Percentiles rank a stretch among this genome's conserved stretches.
Conservation (phyloP, 2,329 filamentous ascomycete genomes). For the Cladosporium sphaerospermum region DNA sequence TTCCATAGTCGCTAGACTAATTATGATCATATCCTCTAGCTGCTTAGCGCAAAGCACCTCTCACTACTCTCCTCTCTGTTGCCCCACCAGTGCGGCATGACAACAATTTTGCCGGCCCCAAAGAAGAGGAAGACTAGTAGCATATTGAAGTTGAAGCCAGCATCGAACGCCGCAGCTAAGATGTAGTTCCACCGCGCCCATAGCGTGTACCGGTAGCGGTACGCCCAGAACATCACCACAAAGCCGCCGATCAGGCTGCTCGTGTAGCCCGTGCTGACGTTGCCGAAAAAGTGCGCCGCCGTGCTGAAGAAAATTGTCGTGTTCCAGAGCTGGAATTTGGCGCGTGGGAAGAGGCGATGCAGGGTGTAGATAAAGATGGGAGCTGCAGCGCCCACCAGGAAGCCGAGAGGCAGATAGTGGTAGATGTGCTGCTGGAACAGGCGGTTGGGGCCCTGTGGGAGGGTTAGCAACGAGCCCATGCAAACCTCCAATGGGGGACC, state of each 20-base stretch:
- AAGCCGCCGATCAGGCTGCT: constrained; percentile 49
- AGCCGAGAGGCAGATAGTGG: constrained; percentile 47
- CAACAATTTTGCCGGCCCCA: constrained; percentile 49
- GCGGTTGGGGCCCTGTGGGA: constrained; percentile 37
- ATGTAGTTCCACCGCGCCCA: constrained; percentile 59
- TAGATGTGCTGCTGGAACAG: constrained; percentile 47
- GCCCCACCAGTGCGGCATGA: constrained; percentile 61
- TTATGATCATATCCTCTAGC: no score
- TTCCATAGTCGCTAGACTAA: no score
- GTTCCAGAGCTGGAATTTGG: constrained; percentile 54
- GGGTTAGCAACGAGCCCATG: not conserved
- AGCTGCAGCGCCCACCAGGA: constrained; percentile 44
- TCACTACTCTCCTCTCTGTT: constrained; percentile 52
- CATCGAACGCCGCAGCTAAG: constrained; percentile 55
- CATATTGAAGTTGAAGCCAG: constrained; percentile 57
- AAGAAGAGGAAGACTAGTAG: constrained; percentile 57
- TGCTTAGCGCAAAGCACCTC: constrained; percentile 49
- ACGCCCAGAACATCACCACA: constrained; percentile 55
- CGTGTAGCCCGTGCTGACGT: constrained; percentile 49
- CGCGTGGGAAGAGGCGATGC: constrained; percentile 50
- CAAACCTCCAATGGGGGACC: not conserved
- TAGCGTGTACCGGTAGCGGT: constrained; percentile 49
- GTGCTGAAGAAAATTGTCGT: constrained; percentile 57
- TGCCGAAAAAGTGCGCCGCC: constrained; percentile 53
- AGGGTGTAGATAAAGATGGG: constrained; percentile 47